Evolutionary conservation across 1,284 basidiomycete genomes (phyloP), one percentile per base, ranked within the genome.

Genomic region (Tilletia indica): DNA sequence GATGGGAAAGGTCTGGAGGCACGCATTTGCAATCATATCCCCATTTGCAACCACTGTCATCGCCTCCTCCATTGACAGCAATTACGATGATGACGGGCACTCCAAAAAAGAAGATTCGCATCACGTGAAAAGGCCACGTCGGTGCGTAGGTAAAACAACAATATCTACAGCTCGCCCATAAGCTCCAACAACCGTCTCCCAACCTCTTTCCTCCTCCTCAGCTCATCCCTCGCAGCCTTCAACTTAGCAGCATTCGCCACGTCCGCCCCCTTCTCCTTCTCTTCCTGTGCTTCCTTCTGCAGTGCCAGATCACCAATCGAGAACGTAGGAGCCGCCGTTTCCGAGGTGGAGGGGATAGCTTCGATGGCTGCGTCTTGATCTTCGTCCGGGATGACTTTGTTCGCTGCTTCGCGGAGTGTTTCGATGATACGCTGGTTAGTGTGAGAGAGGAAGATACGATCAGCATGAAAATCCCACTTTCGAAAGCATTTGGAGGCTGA

Each of bases 251-350:
- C 61, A 2, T 19, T 25, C 34, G 3, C 56, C 56, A 31, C 61
- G 19, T 8, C 61, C 36, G 61, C 61, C 4, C 2, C 61, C 38
- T 25, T 36, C 31, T 64, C 36, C 12, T 38, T 42, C 36, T 38
- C 31, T 16, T 64, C 61, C 61, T 64, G 61, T 16, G 61, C 61
- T n/a, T 64, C 61, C 61, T 64, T 38, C 61, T 64, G 61, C 36
- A 64, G 11, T 16, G 61, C 61, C 31, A 64, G 31, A 36, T 64
- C 16, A 8, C 61, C 61, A 12, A 64, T 16, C 38, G 61, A 64
- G 14, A 64, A 64, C 34, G 61, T 36, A 19, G n/a, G n/a, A 25
- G 61, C 14, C 34, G 6, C 36, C 9, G 34, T 38, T 36, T n/a
- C 5, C 3, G 19, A n/a, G 11, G 36, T 12, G 9, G 31, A 8